Base-by-base conservation (phyloP, 202 grass and related monocot genomes). In the Carex sylvatica region DNA sequence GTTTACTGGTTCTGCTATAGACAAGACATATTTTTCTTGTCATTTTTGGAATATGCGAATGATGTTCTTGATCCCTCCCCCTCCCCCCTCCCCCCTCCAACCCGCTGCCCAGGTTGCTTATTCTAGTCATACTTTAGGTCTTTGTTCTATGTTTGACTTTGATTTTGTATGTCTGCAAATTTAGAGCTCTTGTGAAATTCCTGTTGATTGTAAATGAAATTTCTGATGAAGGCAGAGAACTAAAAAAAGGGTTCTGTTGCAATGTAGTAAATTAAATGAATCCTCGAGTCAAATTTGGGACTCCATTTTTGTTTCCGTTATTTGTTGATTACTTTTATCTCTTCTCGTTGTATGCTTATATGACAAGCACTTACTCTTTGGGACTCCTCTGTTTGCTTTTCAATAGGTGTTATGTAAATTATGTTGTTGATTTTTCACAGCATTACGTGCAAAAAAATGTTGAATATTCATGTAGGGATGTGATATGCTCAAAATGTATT, bases 101-200 rank as follows among this genome's bases (percentile, higher is more conserved):
- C n/a, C n/a, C n/a, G n/a, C n/a, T 28, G 28, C 28, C 28, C 28
- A 28, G 2, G 28, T 28, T 28, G 20, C 11, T 52, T 74, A 31
- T 42, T 74, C 42, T 13, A 74, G 70, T 26, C 46, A 73, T 24
- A 15, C 14, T 51, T 26, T 38, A 35, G 14, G 9, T 38, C 65
- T 18, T 67, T 36, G 31, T 67, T 51, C 51, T 14, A 73, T 6
- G 9, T 73, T 73, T 73, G 70, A 26, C 42, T 74, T 74, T 9
- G 31, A 51, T 56, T 76, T 15, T 76, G 9, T 76, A 76, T 16
- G 15, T 74, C 47, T 74, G 70, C 46, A 74, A 28, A 74, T 20
- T 52, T 74, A 26, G 22, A 75, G 66, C 14, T 55, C 36, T 40
- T 40, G 52, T 19, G 26, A 59, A 75, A 35, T 36, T 33, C 8